Base-by-base conservation (phyloP, 352 stramenopile genomes). In the Phytopythium ostracodes region DNA sequence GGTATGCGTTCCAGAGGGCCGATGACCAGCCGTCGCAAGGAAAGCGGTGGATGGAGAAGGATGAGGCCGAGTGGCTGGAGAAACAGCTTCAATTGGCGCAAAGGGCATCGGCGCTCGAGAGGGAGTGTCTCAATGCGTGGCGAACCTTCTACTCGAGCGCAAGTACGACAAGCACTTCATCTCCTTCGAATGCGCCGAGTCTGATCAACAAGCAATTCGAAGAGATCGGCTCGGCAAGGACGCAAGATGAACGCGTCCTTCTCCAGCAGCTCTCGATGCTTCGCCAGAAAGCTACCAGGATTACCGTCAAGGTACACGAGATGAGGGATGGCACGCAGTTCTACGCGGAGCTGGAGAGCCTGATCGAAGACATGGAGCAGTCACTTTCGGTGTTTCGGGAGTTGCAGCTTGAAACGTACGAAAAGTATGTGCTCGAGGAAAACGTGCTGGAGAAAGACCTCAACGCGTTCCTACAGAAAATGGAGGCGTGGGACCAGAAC, bases 391-490 rank as follows among this genome's bases (percentile, higher is more conserved):
- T 44, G 27, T 88, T 91, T 56, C 73, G 66, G 3, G 11, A 63
- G 3, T 18, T 55, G 0, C 77, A 88, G 62, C 59, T 73, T 4
- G 60, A 76, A 17, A 63, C 65, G 8, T 81, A 81, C 50, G 78
- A 91, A 29, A 59, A 56, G 1, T 81, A 79, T 50, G 58, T 77
- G 0, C 33, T 80, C n/a, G 75, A 88, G 50, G 79, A 91, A 59
- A 85, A 79, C 31, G 33, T 86, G 54, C 43, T 91, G 6, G 74
- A 81, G 51, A 84, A 80, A 36, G 79, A 88, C 18, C 49, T 91
- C 14, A 52, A n/a, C 2, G 5, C 33, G 0, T 85, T 88, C 61
- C 43, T 73, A 8, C 71, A 73, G 1, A 84, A 75, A 27, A 66
- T 85, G 27, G 67, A 77, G 25, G n/a, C 43, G 1, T 87, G 77